Evolutionary conservation across 2,329 filamentous ascomycete genomes (phyloP).

Genomic region (Microcera coccophila): DNA sequence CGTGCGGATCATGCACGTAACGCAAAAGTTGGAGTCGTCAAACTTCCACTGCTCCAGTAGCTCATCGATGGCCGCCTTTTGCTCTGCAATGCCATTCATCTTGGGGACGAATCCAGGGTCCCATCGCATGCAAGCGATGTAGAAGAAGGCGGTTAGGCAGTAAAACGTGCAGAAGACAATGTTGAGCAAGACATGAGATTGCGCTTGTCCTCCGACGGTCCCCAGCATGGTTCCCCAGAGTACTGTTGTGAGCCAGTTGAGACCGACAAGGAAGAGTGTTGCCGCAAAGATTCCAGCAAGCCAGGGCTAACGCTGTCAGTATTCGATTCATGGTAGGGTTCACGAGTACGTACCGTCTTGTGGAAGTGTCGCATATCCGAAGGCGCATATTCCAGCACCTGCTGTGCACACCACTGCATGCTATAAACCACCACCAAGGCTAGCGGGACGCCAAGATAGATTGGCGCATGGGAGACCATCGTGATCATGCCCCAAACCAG

Average conservation of each 20-base stretch:
- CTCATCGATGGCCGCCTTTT: conserved; percentile 84
- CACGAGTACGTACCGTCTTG: conserved; percentile 65
- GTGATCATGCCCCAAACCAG: conserved; percentile 68
- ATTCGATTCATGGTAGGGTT: not conserved
- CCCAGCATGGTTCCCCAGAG: conserved; percentile 20
- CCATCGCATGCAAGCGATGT: conserved; percentile 75
- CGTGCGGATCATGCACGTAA: conserved; percentile 89
- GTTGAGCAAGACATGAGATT: conserved; percentile 67
- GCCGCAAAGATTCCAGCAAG: conserved; percentile 89
- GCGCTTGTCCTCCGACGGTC: conserved; percentile 13
- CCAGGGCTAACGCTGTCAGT: conserved; percentile 61
- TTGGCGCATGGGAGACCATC: conserved; percentile 67
- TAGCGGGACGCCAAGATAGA: conserved; percentile 73
- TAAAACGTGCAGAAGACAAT: conserved; percentile 65
- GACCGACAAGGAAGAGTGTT: conserved; percentile 74
- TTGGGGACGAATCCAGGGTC: conserved; percentile 95
- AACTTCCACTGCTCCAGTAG: conserved; percentile 82
- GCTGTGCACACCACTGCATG: conserved; percentile 73
- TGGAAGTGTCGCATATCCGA: conserved; percentile 86
- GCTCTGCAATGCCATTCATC: conserved; percentile 80
- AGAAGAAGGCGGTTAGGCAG: conserved; percentile 76
- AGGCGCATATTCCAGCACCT: conserved; percentile 76
- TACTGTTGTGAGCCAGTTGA: conserved; percentile 71
- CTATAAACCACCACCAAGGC: conserved; percentile 62
- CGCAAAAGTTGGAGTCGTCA: conserved; percentile 91